Conservation (phyloP, 148 eudicot species). For the Spergularia bocconei region DNA sequence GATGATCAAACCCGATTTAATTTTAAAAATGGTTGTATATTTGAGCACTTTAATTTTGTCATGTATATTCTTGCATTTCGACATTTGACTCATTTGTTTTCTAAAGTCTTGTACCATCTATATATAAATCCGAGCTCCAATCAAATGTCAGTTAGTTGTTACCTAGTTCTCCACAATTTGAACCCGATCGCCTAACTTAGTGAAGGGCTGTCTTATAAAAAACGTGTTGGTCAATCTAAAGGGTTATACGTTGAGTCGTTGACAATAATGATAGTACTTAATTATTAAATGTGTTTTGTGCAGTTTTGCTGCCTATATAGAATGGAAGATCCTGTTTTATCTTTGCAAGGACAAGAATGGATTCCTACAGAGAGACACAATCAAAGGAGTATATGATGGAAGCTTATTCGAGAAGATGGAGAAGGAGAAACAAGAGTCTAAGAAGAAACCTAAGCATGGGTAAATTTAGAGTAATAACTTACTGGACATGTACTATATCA, state of each 20-base stretch:
- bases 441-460: slow-evolving; percentile 30
- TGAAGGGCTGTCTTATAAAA: neutral
- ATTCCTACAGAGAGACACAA: slow-evolving; percentile 47
- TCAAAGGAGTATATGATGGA: slow-evolving; percentile 70
- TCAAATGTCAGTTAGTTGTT: too few relatives aligned
- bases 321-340: slow-evolving; percentile 63
- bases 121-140: too few relatives aligned
- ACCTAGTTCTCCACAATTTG: too few relatives aligned
- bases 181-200: too few relatives aligned
- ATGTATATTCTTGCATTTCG: too few relatives aligned
- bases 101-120: too few relatives aligned
- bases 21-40: too few relatives aligned
- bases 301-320: slow-evolving; percentile 53
- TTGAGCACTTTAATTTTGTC: too few relatives aligned
- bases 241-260: neutral
- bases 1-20: too few relatives aligned
- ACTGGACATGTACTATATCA: neutral
- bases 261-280: neutral
- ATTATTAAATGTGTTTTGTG: neutral
- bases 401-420: slow-evolving; percentile 67
- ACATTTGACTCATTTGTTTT: too few relatives aligned
- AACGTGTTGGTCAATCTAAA: neutral
- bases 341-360: slow-evolving; percentile 78
- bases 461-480: neutral
- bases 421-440: slow-evolving; percentile 33